Evolutionary conservation across 2,329 filamentous ascomycete genomes (phyloP), one percentile per base, ranked within the genome.

Genomic region (Botrytis medusae): DNA sequence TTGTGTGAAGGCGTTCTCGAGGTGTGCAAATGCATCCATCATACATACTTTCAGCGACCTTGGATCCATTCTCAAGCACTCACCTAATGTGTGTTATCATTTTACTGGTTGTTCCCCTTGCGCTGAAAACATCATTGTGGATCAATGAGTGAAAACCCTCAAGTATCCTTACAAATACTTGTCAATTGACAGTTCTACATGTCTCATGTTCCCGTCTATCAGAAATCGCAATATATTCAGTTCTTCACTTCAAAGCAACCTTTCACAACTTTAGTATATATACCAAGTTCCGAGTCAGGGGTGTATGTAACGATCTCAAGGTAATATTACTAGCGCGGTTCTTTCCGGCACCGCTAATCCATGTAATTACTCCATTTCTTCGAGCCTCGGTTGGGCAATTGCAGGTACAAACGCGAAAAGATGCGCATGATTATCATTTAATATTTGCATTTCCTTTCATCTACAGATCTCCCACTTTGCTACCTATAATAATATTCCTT

Each of bases 341-440:
- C 46, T 57, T 51, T 29, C 34, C n/a, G n/a, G 22, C 37, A 69
- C 51, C 48, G 37, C 48, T 29, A 44, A 72, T 44, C 61, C 70
- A 37, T 57, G 70, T 40, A 57, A 72, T 57, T 32, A 22, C 34
- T 65, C 10, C 59, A 42, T 71, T 71, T 71, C 32, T 29, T 64
- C 69, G 46, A 72, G 61, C 70, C 70, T 72, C 70, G 70, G 70
- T 54, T 42, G 54, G 29, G 37, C 34, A 69, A 69, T 69, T 69
- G n/a, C 60, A 65, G 34, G 37, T 42, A 67, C 37, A 61, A 62
- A 67, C 61, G 61, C 70, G 61, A 65, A 62, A 57, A 67, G 60
- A 57, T 72, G 61, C 61, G 70, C 70, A 72, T 72, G 70, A 59
- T 59, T 44, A 46, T 70, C 51, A 44, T 70, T 46, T 67, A 59